Evolutionary conservation across 2,329 filamentous ascomycete genomes (phyloP).

Genomic region (Aureobasidium pullulans): DNA sequence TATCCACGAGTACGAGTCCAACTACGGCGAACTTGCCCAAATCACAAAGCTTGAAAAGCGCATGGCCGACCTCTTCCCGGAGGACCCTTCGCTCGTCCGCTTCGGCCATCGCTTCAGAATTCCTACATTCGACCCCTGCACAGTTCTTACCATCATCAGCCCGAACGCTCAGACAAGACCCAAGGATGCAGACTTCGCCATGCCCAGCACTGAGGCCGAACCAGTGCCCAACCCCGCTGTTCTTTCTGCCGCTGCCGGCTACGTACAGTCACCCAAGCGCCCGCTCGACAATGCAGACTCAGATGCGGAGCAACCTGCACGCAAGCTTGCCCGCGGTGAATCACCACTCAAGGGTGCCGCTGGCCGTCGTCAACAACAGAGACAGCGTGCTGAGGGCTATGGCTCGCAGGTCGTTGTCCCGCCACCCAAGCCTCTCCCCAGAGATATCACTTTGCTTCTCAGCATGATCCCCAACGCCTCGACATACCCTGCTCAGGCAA

Average conservation of each 20-base stretch:
- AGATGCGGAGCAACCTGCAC: slow-evolving; percentile 65
- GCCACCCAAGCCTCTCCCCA: slow-evolving; percentile 18
- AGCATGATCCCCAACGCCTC: slow-evolving; percentile 68
- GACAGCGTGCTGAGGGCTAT: slow-evolving; percentile 34
- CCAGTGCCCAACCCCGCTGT: slow-evolving; percentile 5
- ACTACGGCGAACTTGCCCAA: slow-evolving; percentile 86
- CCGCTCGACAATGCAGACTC: slow-evolving; percentile 54
- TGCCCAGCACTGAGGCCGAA: slow-evolving; percentile 13
- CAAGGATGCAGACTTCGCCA: slow-evolving; percentile 20
- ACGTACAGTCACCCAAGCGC: slow-evolving; percentile 39
- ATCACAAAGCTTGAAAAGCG: slow-evolving; percentile 85
- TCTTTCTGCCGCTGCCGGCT: slow-evolving; percentile 23
- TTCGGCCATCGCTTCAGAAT: slow-evolving; percentile 72
- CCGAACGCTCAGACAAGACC: slow-evolving; percentile 66
- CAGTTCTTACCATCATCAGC: slow-evolving; percentile 75
- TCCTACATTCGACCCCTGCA: slow-evolving; percentile 68
- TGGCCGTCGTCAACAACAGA: slow-evolving; percentile 70
- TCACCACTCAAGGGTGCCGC: slow-evolving; percentile 90
- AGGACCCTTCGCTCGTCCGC: slow-evolving; percentile 67
- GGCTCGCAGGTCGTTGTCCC: slow-evolving; percentile 11
- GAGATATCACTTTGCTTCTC: slow-evolving; percentile 41
- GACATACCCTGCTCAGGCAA: slow-evolving; percentile 58
- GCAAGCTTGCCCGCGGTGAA: slow-evolving; percentile 81
- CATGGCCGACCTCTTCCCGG: slow-evolving; percentile 89
- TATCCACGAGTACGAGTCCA: slow-evolving; percentile 91